phyloP scores from a whole-genome alignment of 192 early-diverging fungal genomes.

The Coemansia aciculifera region DNA sequence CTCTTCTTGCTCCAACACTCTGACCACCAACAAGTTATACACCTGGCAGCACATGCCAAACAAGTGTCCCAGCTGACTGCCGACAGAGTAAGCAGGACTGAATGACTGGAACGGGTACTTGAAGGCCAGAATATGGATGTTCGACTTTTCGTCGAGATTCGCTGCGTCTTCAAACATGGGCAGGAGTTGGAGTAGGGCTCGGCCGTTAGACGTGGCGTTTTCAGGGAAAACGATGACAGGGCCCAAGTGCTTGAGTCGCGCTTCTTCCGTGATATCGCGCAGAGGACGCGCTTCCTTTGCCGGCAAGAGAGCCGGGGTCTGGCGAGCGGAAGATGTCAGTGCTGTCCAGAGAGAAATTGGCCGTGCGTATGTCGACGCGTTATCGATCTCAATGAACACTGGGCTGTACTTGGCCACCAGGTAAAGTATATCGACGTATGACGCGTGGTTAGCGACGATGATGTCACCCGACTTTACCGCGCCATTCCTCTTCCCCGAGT shows the following conservation, averaged over 20 bases:
- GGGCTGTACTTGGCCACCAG: slow-evolving; percentile 63
- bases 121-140: slow-evolving; percentile 59
- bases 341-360: slow-evolving; percentile 36
- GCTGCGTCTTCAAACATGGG: slow-evolving; percentile 67
- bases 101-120: slow-evolving; percentile 39
- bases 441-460: slow-evolving; percentile 78
- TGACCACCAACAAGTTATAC: slow-evolving; percentile 48
- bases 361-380: slow-evolving; percentile 32
- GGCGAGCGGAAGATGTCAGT: slow-evolving; percentile 23
- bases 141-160: slow-evolving; percentile 59
- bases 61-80: slow-evolving; percentile 59
- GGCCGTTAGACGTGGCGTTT: slow-evolving; percentile 82
- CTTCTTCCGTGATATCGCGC: slow-evolving; percentile 32
- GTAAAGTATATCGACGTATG: slow-evolving; percentile 82
- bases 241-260: slow-evolving; percentile 18
- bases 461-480: slow-evolving; percentile 66
- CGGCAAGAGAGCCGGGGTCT: slow-evolving; percentile 38
- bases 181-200: slow-evolving; percentile 75
- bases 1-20: slow-evolving; percentile 56
- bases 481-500: not conserved
- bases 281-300: slow-evolving; percentile 34
- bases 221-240: slow-evolving; percentile 52
- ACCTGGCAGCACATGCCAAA: slow-evolving; percentile 64
- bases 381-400: slow-evolving; percentile 54
- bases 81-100: slow-evolving; percentile 53